phyloP scores from a whole-genome alignment of 2,329 filamentous ascomycete genomes.

The Thielaviopsis populi region DNA sequence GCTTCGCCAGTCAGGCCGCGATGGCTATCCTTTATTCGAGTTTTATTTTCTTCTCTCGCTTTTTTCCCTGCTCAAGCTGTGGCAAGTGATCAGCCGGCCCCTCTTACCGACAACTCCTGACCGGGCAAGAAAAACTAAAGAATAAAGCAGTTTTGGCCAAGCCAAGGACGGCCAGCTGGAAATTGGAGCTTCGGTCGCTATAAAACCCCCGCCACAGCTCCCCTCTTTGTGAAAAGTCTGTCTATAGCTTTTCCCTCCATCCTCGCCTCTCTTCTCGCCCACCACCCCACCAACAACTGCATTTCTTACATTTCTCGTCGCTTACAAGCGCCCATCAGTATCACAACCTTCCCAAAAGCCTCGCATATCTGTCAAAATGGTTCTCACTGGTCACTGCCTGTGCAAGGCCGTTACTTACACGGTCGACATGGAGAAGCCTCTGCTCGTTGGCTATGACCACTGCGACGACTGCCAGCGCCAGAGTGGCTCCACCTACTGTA shows the following conservation, averaged over 20 bases:
- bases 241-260: background rate
- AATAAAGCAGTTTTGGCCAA: background rate
- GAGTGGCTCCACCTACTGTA: constrained; percentile 53
- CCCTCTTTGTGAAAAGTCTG: background rate
- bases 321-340: background rate
- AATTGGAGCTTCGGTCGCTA: constrained; percentile 7
- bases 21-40: background rate
- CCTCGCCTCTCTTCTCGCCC: background rate
- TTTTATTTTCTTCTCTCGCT: background rate
- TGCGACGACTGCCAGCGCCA: constrained; percentile 61
- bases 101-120: background rate
- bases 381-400: constrained; percentile 54
- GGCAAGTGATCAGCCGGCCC: background rate
- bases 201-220: constrained; percentile 12
- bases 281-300: background rate
- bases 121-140: background rate
- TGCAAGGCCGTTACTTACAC: constrained; percentile 59
- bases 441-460: constrained; percentile 51
- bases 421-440: constrained; percentile 35
- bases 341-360: background rate
- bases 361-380: constrained; percentile 31
- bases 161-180: background rate
- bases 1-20: background rate
- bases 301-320: background rate
- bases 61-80: no score